Evolutionary conservation across 208 protist species (phyloP), one percentile per base, ranked within the genome.

Genomic region (Acanthamoeba lenticulata): DNA sequence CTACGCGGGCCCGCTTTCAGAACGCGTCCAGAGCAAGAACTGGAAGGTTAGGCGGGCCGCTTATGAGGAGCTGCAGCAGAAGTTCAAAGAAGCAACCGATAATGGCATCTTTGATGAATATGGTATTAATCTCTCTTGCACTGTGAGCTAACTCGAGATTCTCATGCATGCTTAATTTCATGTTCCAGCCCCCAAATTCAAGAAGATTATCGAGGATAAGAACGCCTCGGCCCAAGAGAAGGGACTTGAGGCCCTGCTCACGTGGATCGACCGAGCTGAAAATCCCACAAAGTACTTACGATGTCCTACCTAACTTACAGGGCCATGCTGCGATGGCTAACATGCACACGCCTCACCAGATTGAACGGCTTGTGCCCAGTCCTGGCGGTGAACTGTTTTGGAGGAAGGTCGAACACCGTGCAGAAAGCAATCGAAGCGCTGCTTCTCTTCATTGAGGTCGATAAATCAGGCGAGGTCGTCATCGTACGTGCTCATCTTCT

Each of bases 61-160:
- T 36, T 90, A 47, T 34, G 92, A 94, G n/a, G 45, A 90, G 32
- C 45, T 94, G 52, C 42, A 65, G 29, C 44, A 88, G 40, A 88
- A 90, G 0, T 94, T 94, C 49, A 88, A 90, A 32, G 92, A 94
- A 42, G 65, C 92, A 13, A 67, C 52, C 27, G 92, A 94, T n/a
- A 94, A 91, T 47, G 29, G 15, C 44, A 94, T 94, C 47, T 94
- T 94, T 67, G 79, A 94, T 2, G 79, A 90, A 89, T 94, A 94
- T 49, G 92, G 92, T 94, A 47, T 9, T 15, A 3, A 19, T 9
- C 29, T 79, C 38, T 4, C 29, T 65, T 88, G 79, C 49, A 34
- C 24, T 36, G n/a, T 11, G 9, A 38, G 62, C 5, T 72, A 5
- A n/a, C 6, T 38, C 11, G 29, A n/a, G 29, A 11, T 36, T 38